A percentile compares a stretch with the other conserved stretches of the same genome.
These are phyloP conservation scores for Saturnispora diversa DNA, from an alignment of 805 yeast genomes.

Conservation along the genomic window DNA sequence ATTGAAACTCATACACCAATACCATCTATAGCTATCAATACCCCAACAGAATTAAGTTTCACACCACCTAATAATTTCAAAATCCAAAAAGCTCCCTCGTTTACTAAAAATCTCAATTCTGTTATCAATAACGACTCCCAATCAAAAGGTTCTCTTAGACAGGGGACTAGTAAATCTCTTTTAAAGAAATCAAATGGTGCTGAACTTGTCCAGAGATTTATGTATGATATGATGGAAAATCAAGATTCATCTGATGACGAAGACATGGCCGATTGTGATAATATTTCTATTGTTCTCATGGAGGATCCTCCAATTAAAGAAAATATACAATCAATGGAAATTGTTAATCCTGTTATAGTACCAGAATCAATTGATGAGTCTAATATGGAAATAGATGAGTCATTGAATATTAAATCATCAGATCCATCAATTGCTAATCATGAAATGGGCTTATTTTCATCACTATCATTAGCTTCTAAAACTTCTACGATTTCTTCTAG, in stretches of 20 bases:
- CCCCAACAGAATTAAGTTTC: not conserved
- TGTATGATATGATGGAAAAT: slow-evolving; percentile 8
- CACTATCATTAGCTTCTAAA: slow-evolving; percentile 12
- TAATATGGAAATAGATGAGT: not conserved
- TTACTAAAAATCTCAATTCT: not conserved
- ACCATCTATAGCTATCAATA: not conserved
- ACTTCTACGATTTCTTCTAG: not conserved
- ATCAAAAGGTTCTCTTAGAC: too few species aligned
- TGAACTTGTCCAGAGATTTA: slow-evolving; percentile 6
- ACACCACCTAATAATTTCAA: not conserved
- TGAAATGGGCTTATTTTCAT: not conserved
- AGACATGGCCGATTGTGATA: slow-evolving; percentile 7
- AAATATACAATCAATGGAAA: not conserved
- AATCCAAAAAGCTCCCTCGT: not conserved
- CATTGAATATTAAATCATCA: not conserved
- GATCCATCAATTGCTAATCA: not conserved
- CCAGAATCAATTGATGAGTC: not conserved
- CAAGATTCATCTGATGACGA: slow-evolving; percentile 10
- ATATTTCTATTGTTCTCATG: slow-evolving; percentile 9
- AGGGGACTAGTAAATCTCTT: too few species aligned
- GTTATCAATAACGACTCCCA: not conserved
- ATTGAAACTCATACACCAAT: slow-evolving; percentile 2
- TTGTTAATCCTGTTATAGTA: not conserved
- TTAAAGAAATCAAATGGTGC: slow-evolving; percentile 2
- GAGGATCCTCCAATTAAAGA: not conserved